Conservation (phyloP, 2,329 filamentous ascomycete genomes). For the Metarhizium sp. region DNA sequence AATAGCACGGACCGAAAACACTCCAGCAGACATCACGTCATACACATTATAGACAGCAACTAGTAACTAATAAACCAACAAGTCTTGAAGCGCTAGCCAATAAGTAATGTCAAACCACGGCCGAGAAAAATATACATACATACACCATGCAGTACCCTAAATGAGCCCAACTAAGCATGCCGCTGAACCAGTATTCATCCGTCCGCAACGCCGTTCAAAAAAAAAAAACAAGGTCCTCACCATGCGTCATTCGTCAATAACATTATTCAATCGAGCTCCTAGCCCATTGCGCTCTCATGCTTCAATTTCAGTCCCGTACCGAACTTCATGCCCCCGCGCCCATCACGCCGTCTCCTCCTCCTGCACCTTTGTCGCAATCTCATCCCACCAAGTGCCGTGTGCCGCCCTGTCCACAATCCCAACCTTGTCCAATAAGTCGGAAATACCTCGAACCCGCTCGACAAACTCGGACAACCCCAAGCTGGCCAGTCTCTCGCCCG, state of each 20-base stretch:
- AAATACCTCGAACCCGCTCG: conserved; percentile 56
- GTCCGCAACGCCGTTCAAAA: neutral
- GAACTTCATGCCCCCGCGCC: neutral
- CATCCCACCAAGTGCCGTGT: conserved; percentile 63
- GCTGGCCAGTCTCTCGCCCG: conserved; percentile 58
- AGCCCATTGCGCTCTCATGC: neutral
- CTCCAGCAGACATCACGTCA: too few relatives aligned
- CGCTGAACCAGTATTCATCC: neutral
- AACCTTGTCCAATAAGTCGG: conserved; percentile 57
- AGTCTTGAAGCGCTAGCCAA: neutral
- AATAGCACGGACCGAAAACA: too few relatives aligned
- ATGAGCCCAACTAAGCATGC: neutral
- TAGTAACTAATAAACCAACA: neutral
- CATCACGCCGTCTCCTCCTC: conserved; percentile 21
- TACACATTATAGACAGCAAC: too few relatives aligned
- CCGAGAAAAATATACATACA: neutral
- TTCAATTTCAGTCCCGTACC: neutral
- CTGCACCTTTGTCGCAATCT: conserved; percentile 47
- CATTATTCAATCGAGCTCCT: neutral
- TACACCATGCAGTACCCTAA: neutral
- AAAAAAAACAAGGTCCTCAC: neutral
- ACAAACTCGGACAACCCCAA: conserved; percentile 68
- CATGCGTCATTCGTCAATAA: neutral
- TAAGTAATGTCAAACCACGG: neutral
- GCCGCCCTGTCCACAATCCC: conserved; percentile 58